These are phyloP conservation scores for Oleoguttula mirabilis DNA, from an alignment of 495 filamentous ascomycete genomes.

Conservation along the genomic window DNA sequence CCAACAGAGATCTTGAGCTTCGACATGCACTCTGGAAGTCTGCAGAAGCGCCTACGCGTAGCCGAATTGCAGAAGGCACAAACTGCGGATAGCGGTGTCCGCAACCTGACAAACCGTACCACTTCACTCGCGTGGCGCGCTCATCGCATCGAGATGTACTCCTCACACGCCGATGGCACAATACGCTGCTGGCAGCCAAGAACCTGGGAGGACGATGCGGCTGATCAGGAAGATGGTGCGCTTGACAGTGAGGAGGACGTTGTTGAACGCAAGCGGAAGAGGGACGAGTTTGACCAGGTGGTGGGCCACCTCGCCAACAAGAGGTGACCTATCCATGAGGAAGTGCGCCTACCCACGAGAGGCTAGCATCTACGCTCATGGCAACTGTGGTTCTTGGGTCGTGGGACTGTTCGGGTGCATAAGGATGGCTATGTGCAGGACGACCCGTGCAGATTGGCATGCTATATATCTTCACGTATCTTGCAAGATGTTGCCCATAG, in stretches of 20 bases:
- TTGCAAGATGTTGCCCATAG: no score
- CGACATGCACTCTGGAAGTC: constrained; percentile 60
- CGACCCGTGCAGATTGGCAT: no score
- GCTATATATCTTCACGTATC: no score
- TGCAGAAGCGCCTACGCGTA: constrained; percentile 55
- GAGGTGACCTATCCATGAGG: no score
- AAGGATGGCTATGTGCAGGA: no score
- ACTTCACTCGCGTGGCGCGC: constrained; percentile 63
- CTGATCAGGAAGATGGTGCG: constrained; percentile 31
- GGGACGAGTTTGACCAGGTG: constrained; percentile 36
- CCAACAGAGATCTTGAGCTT: constrained; percentile 65
- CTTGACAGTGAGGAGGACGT: constrained; percentile 25
- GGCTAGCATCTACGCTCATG: no score
- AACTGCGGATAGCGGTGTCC: neutral
- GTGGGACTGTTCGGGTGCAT: no score
- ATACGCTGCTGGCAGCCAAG: constrained; percentile 47
- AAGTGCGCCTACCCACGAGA: no score
- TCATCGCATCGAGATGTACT: constrained; percentile 41
- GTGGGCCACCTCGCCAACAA: constrained; percentile 15
- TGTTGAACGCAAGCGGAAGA: constrained; percentile 29
- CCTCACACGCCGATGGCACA: constrained; percentile 46
- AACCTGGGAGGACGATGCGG: constrained; percentile 33
- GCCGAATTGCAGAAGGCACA: constrained; percentile 24
- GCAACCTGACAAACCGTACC: constrained; percentile 43
- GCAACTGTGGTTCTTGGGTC: no score